These are phyloP conservation scores for Fusarium sambucinum DNA, from an alignment of 2,329 filamentous ascomycete genomes.

Conservation along the genomic window DNA sequence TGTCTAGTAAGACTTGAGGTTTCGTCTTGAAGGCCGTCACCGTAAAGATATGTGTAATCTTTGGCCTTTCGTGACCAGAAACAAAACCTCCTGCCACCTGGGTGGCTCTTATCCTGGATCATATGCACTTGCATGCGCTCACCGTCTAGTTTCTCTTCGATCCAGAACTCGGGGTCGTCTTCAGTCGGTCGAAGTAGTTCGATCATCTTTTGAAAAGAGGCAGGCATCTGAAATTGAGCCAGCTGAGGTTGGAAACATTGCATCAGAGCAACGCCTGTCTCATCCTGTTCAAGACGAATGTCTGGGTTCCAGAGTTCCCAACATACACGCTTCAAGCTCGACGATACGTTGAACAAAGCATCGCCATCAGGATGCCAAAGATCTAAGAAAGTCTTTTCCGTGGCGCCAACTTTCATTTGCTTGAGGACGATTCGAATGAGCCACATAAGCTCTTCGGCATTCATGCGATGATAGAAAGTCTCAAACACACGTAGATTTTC, in stretches of 20 bases:
- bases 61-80: constrained; percentile 98
- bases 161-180: constrained; percentile 87
- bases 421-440: constrained; percentile 92
- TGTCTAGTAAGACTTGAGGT: constrained; percentile 84
- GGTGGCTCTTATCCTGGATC: constrained; percentile 73
- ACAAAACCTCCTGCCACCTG: constrained; percentile 78
- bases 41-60: constrained; percentile 95
- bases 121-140: constrained; percentile 98
- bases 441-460: constrained; percentile 93
- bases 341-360: constrained; percentile 87
- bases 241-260: constrained; percentile 97
- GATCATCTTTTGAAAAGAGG: constrained; percentile 82
- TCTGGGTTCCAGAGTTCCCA: constrained; percentile 88
- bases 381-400: constrained; percentile 88
- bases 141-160: constrained; percentile 97
- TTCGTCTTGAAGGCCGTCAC: constrained; percentile 78
- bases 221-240: constrained; percentile 88
- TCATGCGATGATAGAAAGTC: constrained; percentile 90
- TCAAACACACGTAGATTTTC: constrained; percentile 85
- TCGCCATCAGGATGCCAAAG: constrained; percentile 85
- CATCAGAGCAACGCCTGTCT: constrained; percentile 83
- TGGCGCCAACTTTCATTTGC: constrained; percentile 79
- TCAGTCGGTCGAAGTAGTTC: constrained; percentile 72
- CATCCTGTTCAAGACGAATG: constrained; percentile 78
- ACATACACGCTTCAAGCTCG: constrained; percentile 88